These are phyloP conservation scores for Halenospora varia DNA, from an alignment of 495 filamentous ascomycete species.

Conservation along the genomic window DNA sequence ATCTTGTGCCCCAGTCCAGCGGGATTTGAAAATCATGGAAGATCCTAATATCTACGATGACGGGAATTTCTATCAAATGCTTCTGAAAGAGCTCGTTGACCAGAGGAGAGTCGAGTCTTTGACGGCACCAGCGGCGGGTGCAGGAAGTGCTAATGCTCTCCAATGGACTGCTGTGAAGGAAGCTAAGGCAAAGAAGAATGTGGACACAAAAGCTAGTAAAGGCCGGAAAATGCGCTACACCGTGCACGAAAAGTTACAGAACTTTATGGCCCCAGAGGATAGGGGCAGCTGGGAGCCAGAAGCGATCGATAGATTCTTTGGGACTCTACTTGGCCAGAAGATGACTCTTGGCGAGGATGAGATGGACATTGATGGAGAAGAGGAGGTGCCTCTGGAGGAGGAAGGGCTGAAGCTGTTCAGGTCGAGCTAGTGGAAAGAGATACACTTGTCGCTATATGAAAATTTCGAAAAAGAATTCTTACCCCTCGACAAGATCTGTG, in stretches of 20 bases:
- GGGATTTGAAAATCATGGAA: conserved; percentile 46
- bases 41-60: conserved; percentile 75
- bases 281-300: conserved; percentile 68
- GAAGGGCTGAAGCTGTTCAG: conserved; percentile 75
- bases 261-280: conserved; percentile 96
- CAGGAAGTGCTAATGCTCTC: conserved; percentile 35
- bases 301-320: conserved; percentile 84
- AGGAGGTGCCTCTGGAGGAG: conserved; percentile 55
- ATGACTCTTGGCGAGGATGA: conserved; percentile 68
- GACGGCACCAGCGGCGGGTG: conserved; percentile 31
- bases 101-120: conserved; percentile 64
- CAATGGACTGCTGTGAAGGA: conserved; percentile 68
- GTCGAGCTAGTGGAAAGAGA: conserved; percentile 31
- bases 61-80: conserved; percentile 84
- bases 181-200: conserved; percentile 72
- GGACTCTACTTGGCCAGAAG: conserved; percentile 79
- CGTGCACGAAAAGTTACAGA: conserved; percentile 94
- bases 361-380: conserved; percentile 39
- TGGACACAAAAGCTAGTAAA: conserved; percentile 94
- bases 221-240: conserved; percentile 89
- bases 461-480: too few species aligned
- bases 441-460: too few species aligned
- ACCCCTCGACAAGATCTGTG: too few species aligned
- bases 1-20: conserved; percentile 68
- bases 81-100: conserved; percentile 89